Percentiles rank a stretch among this genome's conserved stretches.
Evolutionary conservation across 2,329 filamentous ascomycete species (phyloP).

Genomic region (Paecilomyces formosus): DNA sequence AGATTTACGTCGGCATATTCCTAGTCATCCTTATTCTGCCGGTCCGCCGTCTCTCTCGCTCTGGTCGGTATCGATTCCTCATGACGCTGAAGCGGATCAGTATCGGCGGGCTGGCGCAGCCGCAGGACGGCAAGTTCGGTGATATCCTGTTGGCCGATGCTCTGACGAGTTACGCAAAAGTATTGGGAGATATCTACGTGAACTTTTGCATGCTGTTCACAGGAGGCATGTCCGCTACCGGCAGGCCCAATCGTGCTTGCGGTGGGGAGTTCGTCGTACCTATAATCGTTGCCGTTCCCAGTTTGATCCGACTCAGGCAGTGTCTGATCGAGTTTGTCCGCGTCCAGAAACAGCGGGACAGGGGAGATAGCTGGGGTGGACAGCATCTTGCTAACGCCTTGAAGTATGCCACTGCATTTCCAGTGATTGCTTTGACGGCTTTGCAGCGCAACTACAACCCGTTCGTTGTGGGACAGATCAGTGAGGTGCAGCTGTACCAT

Average conservation of each 20-base stretch:
- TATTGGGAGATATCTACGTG: constrained; percentile 83
- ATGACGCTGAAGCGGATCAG: constrained; percentile 68
- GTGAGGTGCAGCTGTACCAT: constrained; percentile 48
- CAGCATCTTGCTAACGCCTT: constrained; percentile 88
- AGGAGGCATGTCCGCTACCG: constrained; percentile 63
- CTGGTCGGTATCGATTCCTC: constrained; percentile 69
- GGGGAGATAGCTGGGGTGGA: constrained; percentile 61
- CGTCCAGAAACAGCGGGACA: constrained; percentile 49
- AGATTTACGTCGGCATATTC: constrained; percentile 70
- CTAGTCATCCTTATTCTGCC: constrained; percentile 66
- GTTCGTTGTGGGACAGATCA: constrained; percentile 41
- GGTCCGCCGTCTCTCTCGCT: constrained; percentile 58
- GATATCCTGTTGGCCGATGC: constrained; percentile 92
- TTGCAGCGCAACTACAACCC: constrained; percentile 59
- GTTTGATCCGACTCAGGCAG: constrained; percentile 79
- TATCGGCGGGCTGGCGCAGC: constrained; percentile 77
- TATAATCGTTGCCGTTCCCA: constrained; percentile 75
- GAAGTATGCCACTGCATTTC: constrained; percentile 92
- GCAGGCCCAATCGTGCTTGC: constrained; percentile 71
- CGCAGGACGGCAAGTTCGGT: constrained; percentile 85
- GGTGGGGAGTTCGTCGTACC: constrained; percentile 75
- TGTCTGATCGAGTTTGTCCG: constrained; percentile 83
- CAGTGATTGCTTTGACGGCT: constrained; percentile 75
- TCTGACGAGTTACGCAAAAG: constrained; percentile 88
- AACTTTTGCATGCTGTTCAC: constrained; percentile 86